Conservation (phyloP, 129 eudicot genomes). For the Flaveria robusta region DNA sequence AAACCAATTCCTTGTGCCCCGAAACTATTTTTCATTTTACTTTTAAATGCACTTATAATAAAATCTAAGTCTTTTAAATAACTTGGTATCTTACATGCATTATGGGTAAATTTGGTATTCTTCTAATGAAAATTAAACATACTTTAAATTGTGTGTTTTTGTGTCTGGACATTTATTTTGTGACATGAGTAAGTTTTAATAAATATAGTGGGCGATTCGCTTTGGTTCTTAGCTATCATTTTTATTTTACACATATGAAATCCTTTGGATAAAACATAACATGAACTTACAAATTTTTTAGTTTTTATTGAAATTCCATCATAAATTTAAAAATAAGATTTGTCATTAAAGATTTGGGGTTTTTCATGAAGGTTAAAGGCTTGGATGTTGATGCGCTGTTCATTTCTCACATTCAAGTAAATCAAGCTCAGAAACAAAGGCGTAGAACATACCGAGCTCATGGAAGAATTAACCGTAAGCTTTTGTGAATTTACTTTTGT, state of each 20-base stretch:
- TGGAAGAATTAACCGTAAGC: slow-evolving; percentile 35
- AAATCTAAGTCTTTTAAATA: not conserved
- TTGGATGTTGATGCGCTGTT: slow-evolving; percentile 32
- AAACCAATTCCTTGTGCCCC: no score
- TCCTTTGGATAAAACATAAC: no score
- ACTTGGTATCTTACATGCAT: not conserved
- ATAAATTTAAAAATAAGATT: not conserved
- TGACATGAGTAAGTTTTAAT: not conserved
- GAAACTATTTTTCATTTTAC: no score
- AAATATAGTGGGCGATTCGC: no score
- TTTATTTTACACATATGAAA: no score
- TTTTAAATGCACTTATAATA: no score
- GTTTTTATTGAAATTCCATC: no score
- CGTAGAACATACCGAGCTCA: slow-evolving; percentile 37
- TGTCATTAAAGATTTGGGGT: not conserved
- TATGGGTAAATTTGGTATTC: not conserved
- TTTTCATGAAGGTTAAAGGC: slow-evolving; percentile 22
- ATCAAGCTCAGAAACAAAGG: slow-evolving; percentile 37
- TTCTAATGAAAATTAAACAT: not conserved
- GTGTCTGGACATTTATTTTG: not conserved
- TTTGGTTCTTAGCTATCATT: no score
- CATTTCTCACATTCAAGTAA: slow-evolving; percentile 35
- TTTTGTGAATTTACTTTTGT: not conserved
- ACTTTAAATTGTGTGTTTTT: not conserved
- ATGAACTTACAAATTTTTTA: no score